These are phyloP conservation scores for Xylaria telfairii DNA, from an alignment of 495 filamentous ascomycete genomes.

Conservation along the genomic window DNA sequence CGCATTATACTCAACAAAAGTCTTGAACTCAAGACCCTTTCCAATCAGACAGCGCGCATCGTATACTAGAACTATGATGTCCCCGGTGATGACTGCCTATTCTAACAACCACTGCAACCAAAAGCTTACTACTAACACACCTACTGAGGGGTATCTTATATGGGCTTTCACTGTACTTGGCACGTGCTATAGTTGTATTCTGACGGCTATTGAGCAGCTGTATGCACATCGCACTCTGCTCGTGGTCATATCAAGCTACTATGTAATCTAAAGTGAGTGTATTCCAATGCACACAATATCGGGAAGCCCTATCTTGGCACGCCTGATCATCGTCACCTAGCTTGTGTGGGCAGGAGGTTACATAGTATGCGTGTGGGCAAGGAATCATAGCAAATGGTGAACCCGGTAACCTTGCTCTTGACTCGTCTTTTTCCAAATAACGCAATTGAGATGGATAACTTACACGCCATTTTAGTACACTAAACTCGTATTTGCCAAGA, in stretches of 20 bases:
- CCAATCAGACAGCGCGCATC: neutral
- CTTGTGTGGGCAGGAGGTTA: neutral
- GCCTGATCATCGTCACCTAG: neutral
- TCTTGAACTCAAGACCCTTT: neutral
- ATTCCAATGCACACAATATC: neutral
- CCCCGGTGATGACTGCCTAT: neutral
- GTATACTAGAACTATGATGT: neutral
- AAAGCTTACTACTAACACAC: constrained; percentile 1
- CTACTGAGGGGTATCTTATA: neutral
- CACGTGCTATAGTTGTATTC: neutral
- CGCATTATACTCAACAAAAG: neutral
- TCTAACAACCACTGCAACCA: neutral
- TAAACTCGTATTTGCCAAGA: neutral
- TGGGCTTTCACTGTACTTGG: neutral
- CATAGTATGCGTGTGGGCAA: neutral
- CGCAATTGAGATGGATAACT: neutral
- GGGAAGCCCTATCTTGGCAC: neutral
- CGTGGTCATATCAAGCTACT: too few relatives aligned
- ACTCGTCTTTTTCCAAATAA: neutral
- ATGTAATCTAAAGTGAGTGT: neutral
- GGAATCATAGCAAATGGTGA: neutral
- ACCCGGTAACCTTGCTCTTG: neutral
- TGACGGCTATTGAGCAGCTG: neutral
- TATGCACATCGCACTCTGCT: neutral
- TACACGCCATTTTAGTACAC: neutral